Evolutionary conservation across 2,329 filamentous ascomycete species (phyloP), one percentile per base, ranked within the genome.

Genomic region (Pezizomycotina sp.): DNA sequence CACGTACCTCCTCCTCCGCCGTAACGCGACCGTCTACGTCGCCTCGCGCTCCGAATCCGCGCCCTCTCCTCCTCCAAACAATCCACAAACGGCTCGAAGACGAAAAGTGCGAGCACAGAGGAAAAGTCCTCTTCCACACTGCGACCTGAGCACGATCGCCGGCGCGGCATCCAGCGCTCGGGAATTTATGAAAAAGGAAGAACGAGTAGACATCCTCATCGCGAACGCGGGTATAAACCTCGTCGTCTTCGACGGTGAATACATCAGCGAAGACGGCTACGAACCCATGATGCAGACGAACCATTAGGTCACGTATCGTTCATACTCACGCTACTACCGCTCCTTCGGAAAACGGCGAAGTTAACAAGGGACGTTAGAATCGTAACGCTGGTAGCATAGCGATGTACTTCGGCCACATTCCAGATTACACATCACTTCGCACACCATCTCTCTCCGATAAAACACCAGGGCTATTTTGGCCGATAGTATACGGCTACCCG

Each of bases 271-370:
- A 16, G 59, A 66, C 12, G 62, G 63, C 9, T 66, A 64, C 38
- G 65, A 68, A 46, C 44, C 60, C 6, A 59, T 65, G 40, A 64
- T 66, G 39, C 62, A 58, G 1, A 62, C 58, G 2, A 68, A 68
- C 37, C 61, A 66, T 47, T 67, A 24, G 62, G 63, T 10, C 62
- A 66, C 34, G 60, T 63, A 4, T 55, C 62, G 2, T 52, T 67
- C 8, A 51, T 58, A 2, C 57, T 56, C 5, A 48, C 49, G 2
- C 39, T 61, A 2, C 31, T 52, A 4, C 48, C 48, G 10, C 16
- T 48, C 9, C 24, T 50, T 10, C 41, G 46, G n/a, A 43, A 40
- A 9, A 56, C 55, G 3, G 49, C 51, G 0, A 38, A 31, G 27
- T 18, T 36, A 8, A 44, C 40, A 3, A 31, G 32, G 5, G 47